Percentiles rank a stretch among this genome's conserved stretches.
phyloP scores from a whole-genome alignment of 805 yeast genomes.

The Candida sakaeoensis region DNA sequence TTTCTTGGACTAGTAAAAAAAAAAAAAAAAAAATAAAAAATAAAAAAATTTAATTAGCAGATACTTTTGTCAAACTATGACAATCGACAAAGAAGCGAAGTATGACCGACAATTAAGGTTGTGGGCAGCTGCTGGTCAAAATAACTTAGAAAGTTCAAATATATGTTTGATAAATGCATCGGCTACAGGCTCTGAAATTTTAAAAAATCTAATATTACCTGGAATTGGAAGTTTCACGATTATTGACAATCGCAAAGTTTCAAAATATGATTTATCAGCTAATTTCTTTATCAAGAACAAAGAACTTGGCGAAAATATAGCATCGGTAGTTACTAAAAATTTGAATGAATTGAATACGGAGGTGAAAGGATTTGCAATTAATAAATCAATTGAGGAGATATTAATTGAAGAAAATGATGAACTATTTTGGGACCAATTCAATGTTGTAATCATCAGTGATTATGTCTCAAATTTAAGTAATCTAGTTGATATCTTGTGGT shows the following conservation, averaged over 20 bases:
- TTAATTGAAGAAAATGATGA: conserved; percentile 9
- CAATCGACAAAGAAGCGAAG: conserved; percentile 43
- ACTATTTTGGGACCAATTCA: conserved; percentile 46
- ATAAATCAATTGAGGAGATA: conserved; percentile 12
- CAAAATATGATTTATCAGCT: conserved; percentile 43
- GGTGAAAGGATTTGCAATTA: conserved; percentile 36
- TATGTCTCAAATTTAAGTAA: conserved; percentile 19
- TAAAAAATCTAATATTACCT: conserved; percentile 77
- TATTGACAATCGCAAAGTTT: conserved; percentile 44
- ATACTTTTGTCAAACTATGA: conserved; percentile 1
- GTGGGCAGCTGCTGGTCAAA: conserved; percentile 82
- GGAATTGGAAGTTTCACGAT: conserved; percentile 64
- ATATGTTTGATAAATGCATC: conserved; percentile 60
- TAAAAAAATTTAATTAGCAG: neutral
- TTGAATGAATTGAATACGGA: conserved; percentile 62
- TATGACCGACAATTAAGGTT: conserved; percentile 86
- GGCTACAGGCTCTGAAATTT: conserved; percentile 58
- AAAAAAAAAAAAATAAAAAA: too few species aligned
- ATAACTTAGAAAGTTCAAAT: conserved; percentile 49
- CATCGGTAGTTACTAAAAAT: conserved; percentile 34
- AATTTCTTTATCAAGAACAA: conserved; percentile 58
- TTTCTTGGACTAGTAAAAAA: neutral
- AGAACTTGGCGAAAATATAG: conserved; percentile 41
- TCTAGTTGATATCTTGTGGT: conserved; percentile 39
- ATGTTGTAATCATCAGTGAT: conserved; percentile 45